These are phyloP conservation scores for Lichenothelia convexa DNA, from an alignment of 495 filamentous ascomycete species.

Conservation along the genomic window DNA sequence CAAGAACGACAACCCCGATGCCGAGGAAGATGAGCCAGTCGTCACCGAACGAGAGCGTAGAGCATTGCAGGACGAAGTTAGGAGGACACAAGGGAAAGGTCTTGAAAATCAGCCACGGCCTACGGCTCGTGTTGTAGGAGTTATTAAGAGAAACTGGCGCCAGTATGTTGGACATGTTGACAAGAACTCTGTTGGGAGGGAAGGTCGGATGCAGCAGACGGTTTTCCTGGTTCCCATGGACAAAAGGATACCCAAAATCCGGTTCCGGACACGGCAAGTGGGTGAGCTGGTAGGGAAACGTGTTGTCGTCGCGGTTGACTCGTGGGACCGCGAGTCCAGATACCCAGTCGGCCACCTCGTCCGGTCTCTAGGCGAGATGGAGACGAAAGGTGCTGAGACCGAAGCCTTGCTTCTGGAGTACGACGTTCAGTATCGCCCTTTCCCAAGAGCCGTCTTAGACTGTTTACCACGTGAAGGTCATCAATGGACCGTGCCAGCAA, in stretches of 20 bases:
- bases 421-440: constrained; percentile 94
- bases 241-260: constrained; percentile 88
- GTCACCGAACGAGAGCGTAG: constrained; percentile 71
- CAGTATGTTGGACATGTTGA: constrained; percentile 96
- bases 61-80: constrained; percentile 79
- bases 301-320: constrained; percentile 86
- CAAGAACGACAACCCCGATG: constrained; percentile 79
- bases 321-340: constrained; percentile 81
- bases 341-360: constrained; percentile 92
- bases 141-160: constrained; percentile 89
- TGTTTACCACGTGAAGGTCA: constrained; percentile 86
- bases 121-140: constrained; percentile 79
- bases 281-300: constrained; percentile 74
- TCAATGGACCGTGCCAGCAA: constrained; percentile 74
- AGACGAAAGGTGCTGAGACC: constrained; percentile 89
- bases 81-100: constrained; percentile 59
- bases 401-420: constrained; percentile 88
- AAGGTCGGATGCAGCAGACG: constrained; percentile 68
- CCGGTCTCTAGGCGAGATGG: constrained; percentile 76
- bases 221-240: constrained; percentile 96
- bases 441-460: constrained; percentile 85
- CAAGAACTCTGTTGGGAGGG: constrained; percentile 54
- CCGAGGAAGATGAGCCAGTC: constrained; percentile 54
- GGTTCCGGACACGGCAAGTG: constrained; percentile 77
- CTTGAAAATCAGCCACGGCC: constrained; percentile 70